Evolutionary conservation across 225 moss, liverwort and hornwort species (phyloP).

Genomic region (Climacium dendroides): DNA sequence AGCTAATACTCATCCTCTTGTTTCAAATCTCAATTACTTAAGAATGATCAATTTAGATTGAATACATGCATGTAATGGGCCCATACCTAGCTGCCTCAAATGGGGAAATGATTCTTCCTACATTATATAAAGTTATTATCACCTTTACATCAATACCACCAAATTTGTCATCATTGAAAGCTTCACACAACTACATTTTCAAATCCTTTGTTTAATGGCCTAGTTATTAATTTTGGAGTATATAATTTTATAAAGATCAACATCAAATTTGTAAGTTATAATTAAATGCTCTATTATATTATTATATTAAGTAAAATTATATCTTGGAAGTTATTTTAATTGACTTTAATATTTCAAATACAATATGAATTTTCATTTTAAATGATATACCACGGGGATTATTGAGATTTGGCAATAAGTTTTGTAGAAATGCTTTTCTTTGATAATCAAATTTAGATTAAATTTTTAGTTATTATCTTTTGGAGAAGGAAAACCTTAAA

Average conservation of each 20-base stretch:
- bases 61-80: accelerated
- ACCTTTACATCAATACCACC: neutral
- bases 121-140: neutral
- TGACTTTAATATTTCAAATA: neutral
- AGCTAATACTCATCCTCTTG: neutral
- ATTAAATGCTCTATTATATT: neutral
- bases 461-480: neutral
- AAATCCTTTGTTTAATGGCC: neutral
- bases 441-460: neutral
- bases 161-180: neutral
- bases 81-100: accelerated
- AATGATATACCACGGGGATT: neutral
- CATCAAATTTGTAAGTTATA: too few species aligned
- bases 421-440: neutral
- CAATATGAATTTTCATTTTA: neutral
- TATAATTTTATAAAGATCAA: neutral
- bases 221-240: neutral
- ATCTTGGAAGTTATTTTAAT: neutral
- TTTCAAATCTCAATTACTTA: neutral
- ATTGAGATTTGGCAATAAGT: neutral
- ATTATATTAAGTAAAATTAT: neutral
- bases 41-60: neutral
- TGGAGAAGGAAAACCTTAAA: neutral
- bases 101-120: accelerated
- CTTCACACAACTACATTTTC: neutral